Percentiles rank a stretch among this genome's conserved stretches.
Evolutionary conservation across 208 protist species (phyloP).

Genomic region (Wallacemonas sp.): DNA sequence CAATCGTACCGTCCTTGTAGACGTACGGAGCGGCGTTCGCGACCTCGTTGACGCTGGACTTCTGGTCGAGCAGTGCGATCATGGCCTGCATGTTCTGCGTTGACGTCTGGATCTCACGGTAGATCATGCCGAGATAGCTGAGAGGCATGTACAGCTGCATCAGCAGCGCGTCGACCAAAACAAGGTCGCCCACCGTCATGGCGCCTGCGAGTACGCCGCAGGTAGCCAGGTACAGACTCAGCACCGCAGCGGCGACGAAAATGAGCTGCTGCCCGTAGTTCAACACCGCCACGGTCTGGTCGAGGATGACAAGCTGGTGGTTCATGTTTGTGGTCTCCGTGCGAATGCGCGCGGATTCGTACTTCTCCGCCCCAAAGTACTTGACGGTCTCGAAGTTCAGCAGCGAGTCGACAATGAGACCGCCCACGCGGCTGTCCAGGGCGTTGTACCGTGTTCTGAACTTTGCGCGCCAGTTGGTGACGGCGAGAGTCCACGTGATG

Average conservation of each 20-base stretch:
- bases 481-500: constrained; percentile 77
- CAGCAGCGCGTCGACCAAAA: constrained; percentile 92
- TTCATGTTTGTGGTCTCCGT: constrained; percentile 80
- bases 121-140: constrained; percentile 96
- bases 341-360: constrained; percentile 76
- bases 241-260: constrained; percentile 82
- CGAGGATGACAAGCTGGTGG: constrained; percentile 65
- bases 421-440: constrained; percentile 86
- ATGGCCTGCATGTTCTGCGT: constrained; percentile 96
- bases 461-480: constrained; percentile 90
- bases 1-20: constrained; percentile 82
- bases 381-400: constrained; percentile 96
- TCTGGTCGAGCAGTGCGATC: constrained; percentile 83
- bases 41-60: constrained; percentile 42
- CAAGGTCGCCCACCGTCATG: constrained; percentile 94
- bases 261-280: constrained; percentile 96
- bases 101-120: constrained; percentile 91
- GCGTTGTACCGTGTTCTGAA: constrained; percentile 90
- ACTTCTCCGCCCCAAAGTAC: constrained; percentile 90
- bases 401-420: constrained; percentile 91
- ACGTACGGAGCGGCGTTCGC: constrained; percentile 55
- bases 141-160: constrained; percentile 97
- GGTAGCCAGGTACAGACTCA: constrained; percentile 83
- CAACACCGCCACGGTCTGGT: constrained; percentile 88
- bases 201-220: constrained; percentile 73